phyloP scores from a whole-genome alignment of 2,329 filamentous ascomycete species.

The Talaromyces islandicus region DNA sequence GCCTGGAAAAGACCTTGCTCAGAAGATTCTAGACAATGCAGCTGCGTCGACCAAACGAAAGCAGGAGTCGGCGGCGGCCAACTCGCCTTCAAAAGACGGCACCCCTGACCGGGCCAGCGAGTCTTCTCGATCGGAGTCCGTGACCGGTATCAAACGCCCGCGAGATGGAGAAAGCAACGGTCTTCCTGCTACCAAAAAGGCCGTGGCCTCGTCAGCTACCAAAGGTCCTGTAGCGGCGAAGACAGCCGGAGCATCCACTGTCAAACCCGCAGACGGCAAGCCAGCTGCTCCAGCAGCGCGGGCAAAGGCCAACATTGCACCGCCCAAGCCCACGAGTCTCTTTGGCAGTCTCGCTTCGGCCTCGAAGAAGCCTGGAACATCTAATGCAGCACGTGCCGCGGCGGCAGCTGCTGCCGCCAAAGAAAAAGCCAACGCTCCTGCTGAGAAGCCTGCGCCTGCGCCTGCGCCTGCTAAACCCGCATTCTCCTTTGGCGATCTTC shows the following conservation, averaged over 20 bases:
- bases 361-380: constrained; percentile 46
- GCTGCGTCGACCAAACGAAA: constrained; percentile 40
- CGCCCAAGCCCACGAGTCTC: constrained; percentile 40
- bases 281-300: constrained; percentile 22
- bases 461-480: constrained; percentile 29
- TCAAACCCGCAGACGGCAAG: constrained; percentile 30
- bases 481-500: constrained; percentile 45
- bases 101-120: constrained; percentile 21
- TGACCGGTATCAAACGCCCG: constrained; percentile 31
- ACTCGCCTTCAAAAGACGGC: constrained; percentile 29
- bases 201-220: constrained; percentile 26
- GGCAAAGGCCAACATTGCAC: constrained; percentile 33
- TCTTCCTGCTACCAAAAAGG: constrained; percentile 32
- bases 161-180: constrained; percentile 32
- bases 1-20: constrained; percentile 50
- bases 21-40: constrained; percentile 49
- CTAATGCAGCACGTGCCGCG: constrained; percentile 43
- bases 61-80: constrained; percentile 23
- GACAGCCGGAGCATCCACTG: constrained; percentile 18
- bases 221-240: constrained; percentile 22
- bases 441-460: constrained; percentile 23
- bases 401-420: constrained; percentile 30
- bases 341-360: constrained; percentile 44
- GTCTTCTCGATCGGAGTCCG: constrained; percentile 14
- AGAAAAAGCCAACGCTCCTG: constrained; percentile 26